These are phyloP conservation scores for Podila clonocystis DNA, from an alignment of 192 early-diverging fungal genomes.

Conservation along the genomic window DNA sequence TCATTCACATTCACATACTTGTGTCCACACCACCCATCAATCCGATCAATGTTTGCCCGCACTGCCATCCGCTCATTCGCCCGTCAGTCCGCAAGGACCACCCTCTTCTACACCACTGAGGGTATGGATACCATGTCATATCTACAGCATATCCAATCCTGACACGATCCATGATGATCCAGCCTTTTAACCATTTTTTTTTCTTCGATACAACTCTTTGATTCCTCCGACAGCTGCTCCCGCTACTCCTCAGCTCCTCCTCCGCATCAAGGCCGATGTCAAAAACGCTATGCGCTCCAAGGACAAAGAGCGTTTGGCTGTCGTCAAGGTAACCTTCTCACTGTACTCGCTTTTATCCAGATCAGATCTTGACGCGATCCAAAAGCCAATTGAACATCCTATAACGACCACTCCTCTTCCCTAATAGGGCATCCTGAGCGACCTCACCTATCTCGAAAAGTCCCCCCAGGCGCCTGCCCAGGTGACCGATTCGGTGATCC, in stretches of 20 bases:
- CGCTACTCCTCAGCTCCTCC: constrained; percentile 32
- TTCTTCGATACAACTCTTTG: neutral
- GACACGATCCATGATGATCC: neutral
- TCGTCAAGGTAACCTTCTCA: constrained; percentile 38
- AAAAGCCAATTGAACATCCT: neutral
- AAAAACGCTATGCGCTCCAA: constrained; percentile 83
- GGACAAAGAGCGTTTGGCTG: constrained; percentile 65
- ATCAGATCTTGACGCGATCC: neutral
- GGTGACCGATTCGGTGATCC: constrained; percentile 68
- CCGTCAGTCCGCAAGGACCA: constrained; percentile 2
- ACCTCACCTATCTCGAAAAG: constrained; percentile 84
- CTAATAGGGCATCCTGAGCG: constrained; percentile 82
- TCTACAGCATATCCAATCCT: neutral
- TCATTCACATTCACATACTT: neutral
- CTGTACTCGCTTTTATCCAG: neutral
- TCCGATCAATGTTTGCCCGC: constrained; percentile 27
- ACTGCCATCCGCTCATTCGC: constrained; percentile 17
- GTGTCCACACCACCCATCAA: neutral
- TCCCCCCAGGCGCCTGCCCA: constrained; percentile 51
- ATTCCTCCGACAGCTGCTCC: constrained; percentile 18
- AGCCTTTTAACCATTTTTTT: neutral
- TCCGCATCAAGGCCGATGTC: constrained; percentile 76
- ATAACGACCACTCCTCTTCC: constrained; percentile 44
- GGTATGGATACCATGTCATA: constrained; percentile 5
- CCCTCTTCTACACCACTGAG: constrained; percentile 33